Conservation (phyloP, 164 flowering plant genomes). For the Aristolochia fimbriata region DNA sequence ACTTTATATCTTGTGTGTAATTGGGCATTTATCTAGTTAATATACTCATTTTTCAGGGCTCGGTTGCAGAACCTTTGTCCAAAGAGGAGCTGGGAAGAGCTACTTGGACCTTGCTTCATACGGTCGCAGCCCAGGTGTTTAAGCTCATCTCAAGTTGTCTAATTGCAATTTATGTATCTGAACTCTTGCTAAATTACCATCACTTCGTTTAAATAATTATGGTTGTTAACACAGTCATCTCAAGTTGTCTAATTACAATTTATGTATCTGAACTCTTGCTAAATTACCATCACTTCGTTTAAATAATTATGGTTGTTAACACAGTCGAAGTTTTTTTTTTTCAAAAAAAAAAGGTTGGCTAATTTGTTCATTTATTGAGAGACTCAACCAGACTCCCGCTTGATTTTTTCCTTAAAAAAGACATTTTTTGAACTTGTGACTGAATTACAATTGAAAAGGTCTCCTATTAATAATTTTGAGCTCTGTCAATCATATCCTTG, state of each 20-base stretch:
- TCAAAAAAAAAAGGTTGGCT: background rate
- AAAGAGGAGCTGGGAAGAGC: conserved; percentile 95
- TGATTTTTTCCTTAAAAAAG: no score
- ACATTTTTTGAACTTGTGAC: no score
- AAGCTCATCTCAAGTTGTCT: background rate
- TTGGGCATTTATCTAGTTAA: background rate
- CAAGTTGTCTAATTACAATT: background rate
- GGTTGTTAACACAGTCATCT: no score
- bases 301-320: background rate
- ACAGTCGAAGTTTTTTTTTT: background rate
- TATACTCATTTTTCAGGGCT: conserved; percentile 22
- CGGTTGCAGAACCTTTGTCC: conserved; percentile 48
- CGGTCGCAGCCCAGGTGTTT: conserved; percentile 83
- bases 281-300: background rate
- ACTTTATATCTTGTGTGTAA: background rate
- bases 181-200: background rate
- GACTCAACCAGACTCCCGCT: no score
- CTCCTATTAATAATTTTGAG: no score
- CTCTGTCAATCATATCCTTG: no score
- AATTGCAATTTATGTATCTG: background rate
- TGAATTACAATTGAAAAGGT: no score
- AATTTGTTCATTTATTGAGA: background rate
- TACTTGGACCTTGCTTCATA: conserved; percentile 96
- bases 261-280: background rate
- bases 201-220: background rate